Conservation (phyloP, 306 rosid genomes). For the Sicyos edulis region DNA sequence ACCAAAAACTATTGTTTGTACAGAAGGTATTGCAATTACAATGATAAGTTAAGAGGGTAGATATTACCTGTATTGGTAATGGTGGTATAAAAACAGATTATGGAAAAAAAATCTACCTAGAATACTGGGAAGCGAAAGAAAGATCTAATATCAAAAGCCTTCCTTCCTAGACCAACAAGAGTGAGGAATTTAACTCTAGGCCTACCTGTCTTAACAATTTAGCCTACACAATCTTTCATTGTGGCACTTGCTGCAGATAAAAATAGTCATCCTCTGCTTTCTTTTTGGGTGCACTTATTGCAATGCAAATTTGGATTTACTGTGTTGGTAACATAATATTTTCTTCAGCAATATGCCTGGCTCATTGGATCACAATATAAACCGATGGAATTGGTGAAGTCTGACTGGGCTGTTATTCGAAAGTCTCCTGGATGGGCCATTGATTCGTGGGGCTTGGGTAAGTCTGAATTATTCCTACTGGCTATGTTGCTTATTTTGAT, state of each 20-base stretch:
- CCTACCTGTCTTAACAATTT: neutral
- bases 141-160: neutral
- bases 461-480: constrained; percentile 25
- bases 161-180: constrained; percentile 10
- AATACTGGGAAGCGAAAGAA: neutral
- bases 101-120: constrained; percentile 8
- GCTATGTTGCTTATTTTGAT: neutral
- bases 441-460: constrained; percentile 99
- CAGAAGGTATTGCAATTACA: neutral
- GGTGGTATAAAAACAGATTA: neutral
- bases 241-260: neutral
- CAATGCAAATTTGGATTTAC: neutral
- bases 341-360: constrained; percentile 90
- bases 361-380: constrained; percentile 93
- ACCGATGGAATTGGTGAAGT: constrained; percentile 75
- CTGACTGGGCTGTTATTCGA: constrained; percentile 80
- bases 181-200: neutral
- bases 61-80: neutral
- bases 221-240: neutral
- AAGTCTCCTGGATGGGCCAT: constrained; percentile 94
- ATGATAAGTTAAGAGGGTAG: neutral
- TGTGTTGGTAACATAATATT: constrained; percentile 21
- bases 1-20: neutral
- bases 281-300: neutral
- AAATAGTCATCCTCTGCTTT: neutral